Evolutionary conservation across 257 asterid genomes (phyloP).

Genomic region (Solanum acaule): DNA sequence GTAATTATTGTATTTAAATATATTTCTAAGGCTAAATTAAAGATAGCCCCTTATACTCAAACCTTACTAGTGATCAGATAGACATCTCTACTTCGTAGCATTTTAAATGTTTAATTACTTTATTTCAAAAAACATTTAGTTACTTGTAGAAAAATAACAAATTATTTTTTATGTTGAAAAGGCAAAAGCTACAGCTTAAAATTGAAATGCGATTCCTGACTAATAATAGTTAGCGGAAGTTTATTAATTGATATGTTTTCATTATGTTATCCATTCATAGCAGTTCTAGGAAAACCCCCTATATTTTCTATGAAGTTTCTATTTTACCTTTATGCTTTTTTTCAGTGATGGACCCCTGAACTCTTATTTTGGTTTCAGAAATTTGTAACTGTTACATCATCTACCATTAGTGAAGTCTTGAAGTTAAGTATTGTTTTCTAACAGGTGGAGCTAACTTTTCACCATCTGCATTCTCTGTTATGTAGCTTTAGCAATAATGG

Average conservation of each 20-base stretch:
- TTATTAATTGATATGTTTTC: background rate
- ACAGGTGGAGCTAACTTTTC: background rate
- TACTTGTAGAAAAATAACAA: background rate
- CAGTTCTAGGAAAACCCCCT: background rate
- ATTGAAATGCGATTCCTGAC: background rate
- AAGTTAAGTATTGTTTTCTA: background rate
- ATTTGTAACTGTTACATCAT: background rate
- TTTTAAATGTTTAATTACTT: background rate
- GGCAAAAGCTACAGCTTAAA: background rate
- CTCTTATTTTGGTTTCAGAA: background rate
- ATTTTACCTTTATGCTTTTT: background rate
- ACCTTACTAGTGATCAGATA: background rate
- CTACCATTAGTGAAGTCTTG: background rate
- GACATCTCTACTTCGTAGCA: background rate
- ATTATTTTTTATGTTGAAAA: background rate
- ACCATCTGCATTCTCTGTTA: background rate
- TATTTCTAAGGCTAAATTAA: background rate
- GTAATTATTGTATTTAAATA: background rate
- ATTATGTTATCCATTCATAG: background rate
- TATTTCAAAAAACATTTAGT: background rate
- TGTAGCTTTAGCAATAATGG: background rate
- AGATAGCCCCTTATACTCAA: background rate
- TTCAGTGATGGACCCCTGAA: background rate
- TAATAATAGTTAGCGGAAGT: background rate
- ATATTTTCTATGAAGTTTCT: background rate